Evolutionary conservation across 164 flowering plant species (phyloP).

Genomic region (Magnolia officinalis): DNA sequence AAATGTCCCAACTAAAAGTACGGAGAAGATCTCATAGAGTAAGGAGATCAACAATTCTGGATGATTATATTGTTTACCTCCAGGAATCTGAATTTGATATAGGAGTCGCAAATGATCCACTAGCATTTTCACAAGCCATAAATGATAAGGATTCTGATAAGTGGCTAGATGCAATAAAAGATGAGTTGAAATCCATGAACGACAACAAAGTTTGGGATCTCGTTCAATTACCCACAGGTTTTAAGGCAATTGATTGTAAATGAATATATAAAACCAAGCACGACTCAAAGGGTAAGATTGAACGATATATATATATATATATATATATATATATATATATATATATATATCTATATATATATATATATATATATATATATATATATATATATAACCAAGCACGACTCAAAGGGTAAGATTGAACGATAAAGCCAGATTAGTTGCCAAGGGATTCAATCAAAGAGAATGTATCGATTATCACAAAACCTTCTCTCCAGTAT

Average conservation of each 20-base stretch:
- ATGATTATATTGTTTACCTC: neutral
- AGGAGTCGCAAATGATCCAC: neutral
- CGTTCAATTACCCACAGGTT: neutral
- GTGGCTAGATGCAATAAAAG: no score
- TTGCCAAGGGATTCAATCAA: neutral
- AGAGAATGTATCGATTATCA: no score
- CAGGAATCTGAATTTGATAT: slow-evolving; percentile 6
- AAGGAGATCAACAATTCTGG: neutral
- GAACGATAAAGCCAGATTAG: no score
- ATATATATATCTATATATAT: no score
- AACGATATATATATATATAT: no score
- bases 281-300: no score
- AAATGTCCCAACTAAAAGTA: neutral
- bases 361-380: no score
- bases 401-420: no score
- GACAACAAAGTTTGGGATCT: neutral
- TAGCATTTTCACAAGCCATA: slow-evolving; percentile 4
- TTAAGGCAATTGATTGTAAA: neutral
- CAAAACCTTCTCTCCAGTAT: no score
- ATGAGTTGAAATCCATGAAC: neutral
- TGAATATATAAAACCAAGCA: no score
- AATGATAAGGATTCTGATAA: neutral
- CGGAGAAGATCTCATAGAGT: neutral
- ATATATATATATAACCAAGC: no score
- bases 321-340: no score